These are phyloP conservation scores for Chalciporus piperatus DNA, from an alignment of 768 basidiomycete genomes.

Conservation along the genomic window DNA sequence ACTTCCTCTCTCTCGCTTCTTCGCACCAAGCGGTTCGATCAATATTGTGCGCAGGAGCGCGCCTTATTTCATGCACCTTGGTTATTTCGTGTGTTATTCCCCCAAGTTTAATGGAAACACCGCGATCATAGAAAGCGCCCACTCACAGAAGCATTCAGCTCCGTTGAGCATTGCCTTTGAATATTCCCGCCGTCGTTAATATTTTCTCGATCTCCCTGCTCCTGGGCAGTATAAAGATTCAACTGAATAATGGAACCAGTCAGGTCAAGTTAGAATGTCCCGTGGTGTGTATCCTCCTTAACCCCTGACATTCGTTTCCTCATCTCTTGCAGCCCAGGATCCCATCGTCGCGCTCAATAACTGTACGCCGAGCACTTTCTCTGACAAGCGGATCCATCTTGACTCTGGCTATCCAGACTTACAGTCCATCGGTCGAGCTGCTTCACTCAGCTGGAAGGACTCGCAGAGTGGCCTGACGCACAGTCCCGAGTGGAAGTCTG, in stretches of 20 bases:
- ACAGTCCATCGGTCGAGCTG: constrained; percentile 41
- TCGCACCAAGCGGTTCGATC: constrained; percentile 33
- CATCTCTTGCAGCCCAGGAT: constrained; percentile 22
- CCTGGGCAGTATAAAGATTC: constrained; percentile 26
- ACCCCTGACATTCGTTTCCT: constrained; percentile 5
- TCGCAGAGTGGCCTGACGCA: constrained; percentile 42
- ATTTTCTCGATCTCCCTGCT: constrained; percentile 16
- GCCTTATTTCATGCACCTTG: constrained; percentile 30
- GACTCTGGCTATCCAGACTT: constrained; percentile 41
- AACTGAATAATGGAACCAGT: constrained; percentile 12
- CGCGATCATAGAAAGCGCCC: constrained; percentile 29
- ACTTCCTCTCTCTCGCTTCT: constrained; percentile 30
- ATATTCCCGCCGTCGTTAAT: constrained; percentile 27
- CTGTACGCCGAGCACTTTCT: constrained; percentile 28
- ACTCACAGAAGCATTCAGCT: constrained; percentile 20
- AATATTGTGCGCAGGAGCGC: constrained; percentile 33
- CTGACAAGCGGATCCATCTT: background rate
- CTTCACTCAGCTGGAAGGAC: constrained; percentile 57
- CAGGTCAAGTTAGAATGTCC: constrained; percentile 24
- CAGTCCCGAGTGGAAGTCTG: constrained; percentile 49
- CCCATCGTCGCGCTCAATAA: constrained; percentile 40
- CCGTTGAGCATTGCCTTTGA: constrained; percentile 29
- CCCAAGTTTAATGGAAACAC: constrained; percentile 24
- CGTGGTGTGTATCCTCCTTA: constrained; percentile 8
- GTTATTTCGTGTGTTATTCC: constrained; percentile 27